phyloP scores from a whole-genome alignment of 257 asterid genomes.

The Forsythia viridissima region DNA sequence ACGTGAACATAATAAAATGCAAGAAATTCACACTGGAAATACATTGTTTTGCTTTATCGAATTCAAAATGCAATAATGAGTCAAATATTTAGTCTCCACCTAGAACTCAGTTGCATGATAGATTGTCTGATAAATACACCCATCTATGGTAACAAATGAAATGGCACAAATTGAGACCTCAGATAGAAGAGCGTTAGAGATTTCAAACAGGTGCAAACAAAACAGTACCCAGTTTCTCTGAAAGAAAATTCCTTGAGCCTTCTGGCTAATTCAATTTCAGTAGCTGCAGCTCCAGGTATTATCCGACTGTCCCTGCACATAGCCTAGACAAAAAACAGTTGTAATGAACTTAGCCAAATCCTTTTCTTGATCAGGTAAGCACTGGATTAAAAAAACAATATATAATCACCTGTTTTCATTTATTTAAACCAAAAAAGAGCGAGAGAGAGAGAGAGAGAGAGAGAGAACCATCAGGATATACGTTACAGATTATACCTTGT shows the following conservation, averaged over 20 bases:
- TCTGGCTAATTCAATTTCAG: conserved; percentile 89
- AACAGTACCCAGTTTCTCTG: conserved; percentile 87
- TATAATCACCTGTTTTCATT: background rate
- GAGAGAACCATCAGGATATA: conserved; percentile 5
- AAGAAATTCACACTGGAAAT: background rate
- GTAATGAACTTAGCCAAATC: conserved; percentile 18
- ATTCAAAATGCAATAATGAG: background rate
- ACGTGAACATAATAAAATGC: background rate
- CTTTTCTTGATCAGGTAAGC: background rate
- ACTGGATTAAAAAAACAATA: background rate
- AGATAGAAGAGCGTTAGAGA: background rate
- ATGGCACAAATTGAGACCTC: background rate
- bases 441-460: background rate
- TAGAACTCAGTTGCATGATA: conserved; percentile 14
- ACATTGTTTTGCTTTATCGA: background rate
- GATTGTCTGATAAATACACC: background rate
- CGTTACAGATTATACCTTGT: conserved; percentile 54
- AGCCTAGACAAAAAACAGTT: conserved; percentile 55
- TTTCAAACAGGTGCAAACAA: conserved; percentile 6
- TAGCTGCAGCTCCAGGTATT: conserved; percentile 98
- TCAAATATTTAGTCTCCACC: background rate
- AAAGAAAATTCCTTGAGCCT: conserved; percentile 88
- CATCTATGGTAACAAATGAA: background rate
- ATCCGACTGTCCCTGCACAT: conserved; percentile 97
- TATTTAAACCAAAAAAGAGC: conserved; percentile 3